Evolutionary conservation across 2,329 filamentous ascomycete species (phyloP).

Genomic region (Colletotrichum salicis): DNA sequence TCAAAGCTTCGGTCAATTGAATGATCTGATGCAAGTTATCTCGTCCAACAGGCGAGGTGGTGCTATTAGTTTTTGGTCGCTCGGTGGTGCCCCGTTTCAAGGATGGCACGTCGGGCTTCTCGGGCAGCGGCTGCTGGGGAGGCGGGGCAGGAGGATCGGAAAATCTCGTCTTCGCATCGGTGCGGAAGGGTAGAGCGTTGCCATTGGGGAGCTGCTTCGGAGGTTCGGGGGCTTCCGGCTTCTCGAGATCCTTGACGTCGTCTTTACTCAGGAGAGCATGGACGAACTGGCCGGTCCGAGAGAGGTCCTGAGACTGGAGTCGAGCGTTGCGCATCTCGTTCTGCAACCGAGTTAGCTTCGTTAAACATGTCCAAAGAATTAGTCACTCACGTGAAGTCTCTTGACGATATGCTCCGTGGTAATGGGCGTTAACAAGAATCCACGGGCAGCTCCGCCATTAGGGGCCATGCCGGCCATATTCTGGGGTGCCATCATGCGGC

Average conservation of each 20-base stretch:
- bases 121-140: conserved; percentile 90
- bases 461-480: conserved; percentile 60
- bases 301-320: conserved; percentile 86
- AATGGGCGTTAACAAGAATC: conserved; percentile 85
- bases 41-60: conserved; percentile 65
- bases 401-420: conserved; percentile 97
- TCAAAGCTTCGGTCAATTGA: conserved; percentile 85
- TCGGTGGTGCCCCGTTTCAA: conserved; percentile 83
- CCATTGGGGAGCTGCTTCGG: conserved; percentile 63
- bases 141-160: conserved; percentile 94
- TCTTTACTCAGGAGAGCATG: conserved; percentile 81
- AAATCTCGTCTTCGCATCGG: conserved; percentile 85
- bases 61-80: conserved; percentile 68
- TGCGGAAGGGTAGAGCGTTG: conserved; percentile 66
- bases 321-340: conserved; percentile 90
- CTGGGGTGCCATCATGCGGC: conserved; percentile 66
- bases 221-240: conserved; percentile 58
- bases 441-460: conserved; percentile 67
- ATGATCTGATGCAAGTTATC: conserved; percentile 78
- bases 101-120: conserved; percentile 85
- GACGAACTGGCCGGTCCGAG: conserved; percentile 84
- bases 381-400: conserved; percentile 75
- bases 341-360: conserved; percentile 58
- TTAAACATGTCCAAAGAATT: neutral
- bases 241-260: conserved; percentile 67